A percentile compares a stretch with the other conserved stretches of the same genome.
These are phyloP conservation scores for Flaveria linearis DNA, from an alignment of 129 eudicot species.

Conservation along the genomic window DNA sequence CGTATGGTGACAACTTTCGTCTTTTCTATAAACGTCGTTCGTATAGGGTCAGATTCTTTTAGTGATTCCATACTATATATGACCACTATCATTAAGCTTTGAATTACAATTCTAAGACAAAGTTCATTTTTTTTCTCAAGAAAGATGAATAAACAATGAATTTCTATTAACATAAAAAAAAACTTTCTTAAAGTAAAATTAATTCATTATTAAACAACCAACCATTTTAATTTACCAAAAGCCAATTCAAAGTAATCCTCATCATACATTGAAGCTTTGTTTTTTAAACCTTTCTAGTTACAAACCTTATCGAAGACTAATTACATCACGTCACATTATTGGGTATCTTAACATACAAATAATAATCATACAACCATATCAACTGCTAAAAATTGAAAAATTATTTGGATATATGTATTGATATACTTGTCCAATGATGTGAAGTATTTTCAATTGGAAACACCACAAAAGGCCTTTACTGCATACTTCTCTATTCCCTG, in stretches of 20 bases:
- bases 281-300: not conserved
- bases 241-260: not conserved
- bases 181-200: too few species aligned
- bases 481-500: conserved; percentile 38
- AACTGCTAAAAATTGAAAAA: not conserved
- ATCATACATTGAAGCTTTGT: not conserved
- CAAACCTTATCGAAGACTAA: not conserved
- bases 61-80: too few species aligned
- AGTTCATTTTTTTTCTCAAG: too few species aligned
- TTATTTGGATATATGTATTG: not conserved
- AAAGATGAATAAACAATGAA: too few species aligned
- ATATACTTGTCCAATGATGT: not conserved
- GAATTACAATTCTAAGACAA: too few species aligned
- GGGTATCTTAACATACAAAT: not conserved
- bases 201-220: too few species aligned
- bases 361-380: not conserved
- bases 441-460: conserved; percentile 9
- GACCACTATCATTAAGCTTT: too few species aligned
- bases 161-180: too few species aligned
- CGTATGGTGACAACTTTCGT: too few species aligned
- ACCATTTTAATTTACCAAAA: too few species aligned
- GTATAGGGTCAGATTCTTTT: too few species aligned
- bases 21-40: too few species aligned
- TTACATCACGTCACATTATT: not conserved
- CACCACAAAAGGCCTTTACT: conserved; percentile 54